These are phyloP conservation scores for Zhuliangozyma blackwelliae DNA, from an alignment of 1,139 yeast genomes.

Conservation along the genomic window DNA sequence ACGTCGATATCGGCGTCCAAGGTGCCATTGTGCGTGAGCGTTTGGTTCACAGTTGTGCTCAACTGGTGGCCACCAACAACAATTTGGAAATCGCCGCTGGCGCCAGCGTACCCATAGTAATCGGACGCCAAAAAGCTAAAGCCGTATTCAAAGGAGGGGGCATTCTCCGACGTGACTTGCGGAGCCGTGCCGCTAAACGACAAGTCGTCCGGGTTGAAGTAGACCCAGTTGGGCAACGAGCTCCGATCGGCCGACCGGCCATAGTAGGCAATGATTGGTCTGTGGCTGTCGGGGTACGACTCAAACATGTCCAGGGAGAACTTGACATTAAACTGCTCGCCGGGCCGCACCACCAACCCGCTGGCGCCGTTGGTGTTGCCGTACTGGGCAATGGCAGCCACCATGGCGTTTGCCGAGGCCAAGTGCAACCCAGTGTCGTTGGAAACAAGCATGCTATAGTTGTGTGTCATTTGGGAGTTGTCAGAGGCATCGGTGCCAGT, in stretches of 20 bases:
- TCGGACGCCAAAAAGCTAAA: slow-evolving; percentile 79
- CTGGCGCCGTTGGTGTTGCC: slow-evolving; percentile 71
- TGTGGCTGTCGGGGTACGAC: slow-evolving; percentile 36
- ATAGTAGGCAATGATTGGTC: slow-evolving; percentile 61
- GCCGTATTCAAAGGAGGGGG: slow-evolving; percentile 77
- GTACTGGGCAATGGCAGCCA: slow-evolving; percentile 47
- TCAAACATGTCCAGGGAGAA: slow-evolving; percentile 60
- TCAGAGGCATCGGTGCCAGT: slow-evolving; percentile 60
- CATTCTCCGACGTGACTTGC: slow-evolving; percentile 73
- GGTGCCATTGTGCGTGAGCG: slow-evolving; percentile 64
- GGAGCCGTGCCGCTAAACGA: slow-evolving; percentile 91
- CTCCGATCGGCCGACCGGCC: slow-evolving; percentile 81
- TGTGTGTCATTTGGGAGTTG: slow-evolving; percentile 39
- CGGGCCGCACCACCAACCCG: slow-evolving; percentile 73
- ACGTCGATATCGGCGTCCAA: slow-evolving; percentile 51
- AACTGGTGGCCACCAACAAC: slow-evolving; percentile 86
- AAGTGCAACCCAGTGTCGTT: slow-evolving; percentile 48
- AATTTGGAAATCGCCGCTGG: slow-evolving; percentile 63
- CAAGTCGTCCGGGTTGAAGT: slow-evolving; percentile 56
- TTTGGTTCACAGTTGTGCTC: slow-evolving; percentile 53
- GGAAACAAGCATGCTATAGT: slow-evolving; percentile 60
- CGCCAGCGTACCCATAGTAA: slow-evolving; percentile 69
- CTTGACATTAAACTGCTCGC: slow-evolving; percentile 55
- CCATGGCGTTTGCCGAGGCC: slow-evolving; percentile 33
- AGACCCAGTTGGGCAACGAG: slow-evolving; percentile 88